Percentiles rank a stretch among this genome's conserved stretches.
These are phyloP conservation scores for Gynandropsis gynandra DNA, from an alignment of 345 rosid species.

Conservation along the genomic window DNA sequence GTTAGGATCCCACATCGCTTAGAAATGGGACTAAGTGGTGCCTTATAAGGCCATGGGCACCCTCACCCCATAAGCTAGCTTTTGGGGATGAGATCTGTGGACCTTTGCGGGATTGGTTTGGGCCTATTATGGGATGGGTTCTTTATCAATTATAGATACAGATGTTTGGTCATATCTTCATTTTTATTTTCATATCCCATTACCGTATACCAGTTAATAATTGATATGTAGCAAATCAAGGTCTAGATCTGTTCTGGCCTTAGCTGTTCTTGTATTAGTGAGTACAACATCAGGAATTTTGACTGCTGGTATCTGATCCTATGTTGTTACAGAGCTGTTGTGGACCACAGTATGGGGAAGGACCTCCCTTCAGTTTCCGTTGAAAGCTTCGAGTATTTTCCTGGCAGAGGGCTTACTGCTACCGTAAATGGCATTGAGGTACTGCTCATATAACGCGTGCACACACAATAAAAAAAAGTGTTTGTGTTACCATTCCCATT, in stretches of 20 bases:
- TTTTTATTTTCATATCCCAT: constrained; percentile 2
- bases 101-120: no score
- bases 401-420: constrained; percentile 92
- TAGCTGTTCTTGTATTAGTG: neutral
- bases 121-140: no score
- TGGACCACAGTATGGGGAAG: constrained; percentile 83
- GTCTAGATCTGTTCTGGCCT: constrained; percentile 8
- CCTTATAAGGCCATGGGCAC: no score
- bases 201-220: neutral
- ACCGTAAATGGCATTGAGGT: constrained; percentile 69
- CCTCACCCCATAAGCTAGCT: no score
- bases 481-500: no score
- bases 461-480: no score
- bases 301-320: constrained; percentile 14
- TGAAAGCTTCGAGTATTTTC: constrained; percentile 86
- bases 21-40: no score
- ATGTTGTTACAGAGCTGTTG: constrained; percentile 71
- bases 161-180: neutral
- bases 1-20: no score
- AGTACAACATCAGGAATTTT: neutral
- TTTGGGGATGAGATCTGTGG: no score
- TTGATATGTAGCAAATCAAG: neutral
- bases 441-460: neutral
- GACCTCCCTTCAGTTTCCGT: constrained; percentile 81
- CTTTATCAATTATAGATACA: no score